Evolutionary conservation across 1,284 basidiomycete genomes (phyloP), one percentile per base, ranked within the genome.

Genomic region (Wallemia mellicola): DNA sequence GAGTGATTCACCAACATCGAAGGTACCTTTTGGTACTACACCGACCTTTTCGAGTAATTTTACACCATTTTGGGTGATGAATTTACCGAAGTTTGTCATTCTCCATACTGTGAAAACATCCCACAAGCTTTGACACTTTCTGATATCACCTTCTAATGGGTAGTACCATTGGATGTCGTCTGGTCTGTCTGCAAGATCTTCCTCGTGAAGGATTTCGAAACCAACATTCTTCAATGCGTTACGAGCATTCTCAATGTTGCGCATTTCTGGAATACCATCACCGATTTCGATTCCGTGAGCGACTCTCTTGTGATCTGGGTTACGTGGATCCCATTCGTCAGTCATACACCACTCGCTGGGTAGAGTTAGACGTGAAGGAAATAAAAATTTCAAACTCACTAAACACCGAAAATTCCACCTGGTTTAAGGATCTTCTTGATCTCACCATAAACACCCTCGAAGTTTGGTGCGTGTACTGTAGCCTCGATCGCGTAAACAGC

Each of bases 291-390:
- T 81, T 60, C 77, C 80, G 74, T 95, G 89, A 22, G 87, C 85
- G 63, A 98, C 81, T 61, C 79, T 78, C 74, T 91, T 91, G 78
- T 98, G 92, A 63, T 79, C 72, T 19, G 89, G 83, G 70, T 78
- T 84, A 15, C 80, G 79, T 1, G 85, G 76, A 70, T 98, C 86
- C 84, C 87, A 98, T 11, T 71, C 71, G 70, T 96, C 91, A 57
- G 92, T 96, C 91, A 98, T 95, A 72, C 82, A 84, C 92, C 92
- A 98, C 70, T 96, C 92, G 95, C 82, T 68, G 95, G 83, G 88
- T 62, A 38, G 56, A 59, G 24, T 2, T 32, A 15, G 61, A 61
- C 62, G 24, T 30, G 57, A 32, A 28, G 57, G 58, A 26, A 28
- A 59, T 22, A 5, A 48, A 48, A 22, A n/a, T 48, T 11, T 48